A percentile compares a stretch with the other conserved stretches of the same genome.
These are phyloP conservation scores for Limtongia smithiae DNA, from an alignment of 805 yeast species.

Conservation along the genomic window DNA sequence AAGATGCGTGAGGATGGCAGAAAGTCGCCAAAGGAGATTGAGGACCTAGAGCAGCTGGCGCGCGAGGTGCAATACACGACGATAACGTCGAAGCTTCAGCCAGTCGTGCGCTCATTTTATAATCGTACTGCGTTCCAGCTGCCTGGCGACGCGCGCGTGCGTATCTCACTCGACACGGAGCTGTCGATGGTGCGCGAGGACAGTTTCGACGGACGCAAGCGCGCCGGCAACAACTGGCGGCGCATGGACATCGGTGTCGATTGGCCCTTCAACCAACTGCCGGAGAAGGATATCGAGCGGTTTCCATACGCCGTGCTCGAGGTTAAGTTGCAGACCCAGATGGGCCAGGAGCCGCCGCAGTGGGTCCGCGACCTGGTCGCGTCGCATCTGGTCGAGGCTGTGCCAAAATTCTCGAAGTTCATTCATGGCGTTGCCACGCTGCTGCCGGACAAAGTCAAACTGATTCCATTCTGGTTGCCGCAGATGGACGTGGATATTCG, in stretches of 20 bases:
- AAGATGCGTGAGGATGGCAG: conserved; percentile 91
- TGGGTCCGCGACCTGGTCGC: conserved; percentile 94
- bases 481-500: conserved; percentile 95
- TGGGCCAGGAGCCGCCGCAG: conserved; percentile 98
- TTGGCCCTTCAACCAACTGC: conserved; percentile 85
- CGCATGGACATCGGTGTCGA: conserved; percentile 98
- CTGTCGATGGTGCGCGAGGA: conserved; percentile 97
- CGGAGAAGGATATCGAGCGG: conserved; percentile 80
- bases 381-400: conserved; percentile 94
- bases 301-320: conserved; percentile 98
- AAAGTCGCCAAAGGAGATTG: conserved; percentile 81
- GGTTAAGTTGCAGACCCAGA: conserved; percentile 93
- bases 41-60: conserved; percentile 86
- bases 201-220: conserved; percentile 85
- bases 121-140: conserved; percentile 98
- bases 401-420: conserved; percentile 95
- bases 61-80: conserved; percentile 89
- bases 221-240: conserved; percentile 95
- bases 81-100: conserved; percentile 77
- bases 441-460: conserved; percentile 73
- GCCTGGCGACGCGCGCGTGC: conserved; percentile 98
- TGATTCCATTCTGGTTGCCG: conserved; percentile 96
- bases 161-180: conserved; percentile 96
- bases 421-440: conserved; percentile 96
- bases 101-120: conserved; percentile 93